Conservation (phyloP, 805 yeast species). For the Nakazawaea wickerhamii region DNA sequence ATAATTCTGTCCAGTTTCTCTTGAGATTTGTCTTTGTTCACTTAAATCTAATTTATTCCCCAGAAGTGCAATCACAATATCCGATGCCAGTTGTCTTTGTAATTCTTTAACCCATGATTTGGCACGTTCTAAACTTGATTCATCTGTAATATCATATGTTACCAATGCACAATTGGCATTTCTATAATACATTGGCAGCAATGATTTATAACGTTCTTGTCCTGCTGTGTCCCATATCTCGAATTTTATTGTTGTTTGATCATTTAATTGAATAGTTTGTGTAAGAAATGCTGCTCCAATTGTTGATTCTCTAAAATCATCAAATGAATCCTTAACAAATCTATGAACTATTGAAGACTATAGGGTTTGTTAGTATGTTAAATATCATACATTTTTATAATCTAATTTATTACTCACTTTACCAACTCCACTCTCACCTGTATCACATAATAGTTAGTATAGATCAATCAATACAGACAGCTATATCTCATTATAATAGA, state of each 20-base stretch:
- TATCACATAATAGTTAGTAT: constrained; percentile 4
- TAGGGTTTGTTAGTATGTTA: neutral
- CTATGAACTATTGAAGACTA: constrained; percentile 57
- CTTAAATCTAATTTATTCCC: constrained; percentile 72
- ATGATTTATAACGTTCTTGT: constrained; percentile 70
- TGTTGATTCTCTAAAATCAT: constrained; percentile 70
- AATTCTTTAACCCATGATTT: constrained; percentile 75
- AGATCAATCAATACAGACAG: too few relatives aligned
- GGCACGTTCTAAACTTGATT: constrained; percentile 63
- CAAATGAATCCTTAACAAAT: constrained; percentile 69
- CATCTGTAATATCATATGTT: constrained; percentile 69
- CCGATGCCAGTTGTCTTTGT: constrained; percentile 72
- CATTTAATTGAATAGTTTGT: constrained; percentile 55
- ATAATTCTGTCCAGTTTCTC: constrained; percentile 45
- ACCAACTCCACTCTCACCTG: constrained; percentile 68
- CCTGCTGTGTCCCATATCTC: constrained; percentile 91
- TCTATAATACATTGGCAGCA: constrained; percentile 81
- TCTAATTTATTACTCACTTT: constrained; percentile 25
- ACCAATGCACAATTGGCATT: constrained; percentile 77
- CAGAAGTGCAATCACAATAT: constrained; percentile 75
- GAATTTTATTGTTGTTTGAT: constrained; percentile 52
- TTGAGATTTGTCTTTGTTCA: constrained; percentile 39
- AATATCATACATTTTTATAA: neutral
- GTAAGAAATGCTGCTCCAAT: constrained; percentile 83
- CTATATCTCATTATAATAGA: too few relatives aligned